Conservation (phyloP, 495 filamentous ascomycete species). For the Rostrohypoxylon terebratum region DNA sequence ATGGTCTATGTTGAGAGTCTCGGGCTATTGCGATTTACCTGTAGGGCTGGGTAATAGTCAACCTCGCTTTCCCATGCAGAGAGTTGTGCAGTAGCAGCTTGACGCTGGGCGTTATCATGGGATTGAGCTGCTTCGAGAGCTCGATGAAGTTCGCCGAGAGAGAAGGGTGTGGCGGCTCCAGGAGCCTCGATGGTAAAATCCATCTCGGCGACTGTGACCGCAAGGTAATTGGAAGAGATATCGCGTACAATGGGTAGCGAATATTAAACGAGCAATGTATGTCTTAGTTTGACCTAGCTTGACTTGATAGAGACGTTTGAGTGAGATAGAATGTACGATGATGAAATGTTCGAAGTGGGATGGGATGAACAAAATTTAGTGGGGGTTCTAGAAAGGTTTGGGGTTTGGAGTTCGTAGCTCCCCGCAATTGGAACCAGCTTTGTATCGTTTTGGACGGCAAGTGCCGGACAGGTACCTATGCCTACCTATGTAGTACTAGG, state of each 20-base stretch:
- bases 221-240: background rate
- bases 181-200: conserved; percentile 66
- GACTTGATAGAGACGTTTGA: background rate
- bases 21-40: conserved; percentile 61
- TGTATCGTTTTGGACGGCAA: background rate
- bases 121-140: conserved; percentile 78
- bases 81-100: conserved; percentile 84
- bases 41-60: conserved; percentile 82
- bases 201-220: conserved; percentile 51
- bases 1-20: background rate
- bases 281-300: background rate
- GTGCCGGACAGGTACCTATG: background rate
- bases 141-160: conserved; percentile 74
- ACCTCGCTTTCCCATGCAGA: conserved; percentile 82
- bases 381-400: background rate
- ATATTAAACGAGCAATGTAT: background rate
- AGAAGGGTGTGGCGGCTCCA: conserved; percentile 65
- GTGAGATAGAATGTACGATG: background rate
- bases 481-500: background rate
- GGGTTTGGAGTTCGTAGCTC: background rate
- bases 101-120: conserved; percentile 77
- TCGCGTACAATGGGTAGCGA: background rate
- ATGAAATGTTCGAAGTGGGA: conserved; percentile 14
- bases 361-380: conserved; percentile 11
- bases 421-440: background rate